Percentiles rank a stretch among this genome's conserved stretches.
These are phyloP conservation scores for Thuja plicata DNA, from an alignment of 83 land plant genomes.

Conservation along the genomic window DNA sequence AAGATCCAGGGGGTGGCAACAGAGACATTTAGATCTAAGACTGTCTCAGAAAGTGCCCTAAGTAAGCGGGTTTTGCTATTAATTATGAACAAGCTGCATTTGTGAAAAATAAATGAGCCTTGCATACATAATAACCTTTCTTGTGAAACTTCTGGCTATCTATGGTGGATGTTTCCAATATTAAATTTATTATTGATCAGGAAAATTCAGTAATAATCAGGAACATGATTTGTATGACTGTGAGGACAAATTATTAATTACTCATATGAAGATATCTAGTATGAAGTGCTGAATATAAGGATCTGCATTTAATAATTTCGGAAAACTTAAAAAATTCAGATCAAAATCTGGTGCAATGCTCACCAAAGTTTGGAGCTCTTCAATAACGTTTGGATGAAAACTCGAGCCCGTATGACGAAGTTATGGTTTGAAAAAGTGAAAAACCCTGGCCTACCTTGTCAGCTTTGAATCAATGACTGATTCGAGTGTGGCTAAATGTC, in stretches of 20 bases:
- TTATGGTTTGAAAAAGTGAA: no score
- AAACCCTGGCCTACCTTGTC: neutral
- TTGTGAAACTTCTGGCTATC: neutral
- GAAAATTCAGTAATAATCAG: neutral
- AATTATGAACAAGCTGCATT: neutral
- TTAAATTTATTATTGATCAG: no score
- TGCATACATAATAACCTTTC: neutral
- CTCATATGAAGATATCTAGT: neutral
- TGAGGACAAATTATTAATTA: neutral
- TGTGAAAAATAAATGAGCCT: neutral
- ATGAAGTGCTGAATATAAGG: neutral
- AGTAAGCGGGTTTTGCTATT: neutral
- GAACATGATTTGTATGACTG: neutral
- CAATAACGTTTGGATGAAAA: no score
- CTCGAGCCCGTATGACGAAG: neutral
- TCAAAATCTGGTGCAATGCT: neutral
- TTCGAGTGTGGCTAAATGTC: neutral
- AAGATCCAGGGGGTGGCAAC: neutral
- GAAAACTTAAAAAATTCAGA: neutral
- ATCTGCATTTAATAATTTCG: neutral
- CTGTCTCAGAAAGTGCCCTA: neutral
- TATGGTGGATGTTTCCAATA: neutral
- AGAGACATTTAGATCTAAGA: neutral
- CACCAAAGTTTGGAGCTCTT: neutral
- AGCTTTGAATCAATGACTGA: neutral